Base-by-base conservation (phyloP, 495 filamentous ascomycete genomes). In the Cercophora samala region DNA sequence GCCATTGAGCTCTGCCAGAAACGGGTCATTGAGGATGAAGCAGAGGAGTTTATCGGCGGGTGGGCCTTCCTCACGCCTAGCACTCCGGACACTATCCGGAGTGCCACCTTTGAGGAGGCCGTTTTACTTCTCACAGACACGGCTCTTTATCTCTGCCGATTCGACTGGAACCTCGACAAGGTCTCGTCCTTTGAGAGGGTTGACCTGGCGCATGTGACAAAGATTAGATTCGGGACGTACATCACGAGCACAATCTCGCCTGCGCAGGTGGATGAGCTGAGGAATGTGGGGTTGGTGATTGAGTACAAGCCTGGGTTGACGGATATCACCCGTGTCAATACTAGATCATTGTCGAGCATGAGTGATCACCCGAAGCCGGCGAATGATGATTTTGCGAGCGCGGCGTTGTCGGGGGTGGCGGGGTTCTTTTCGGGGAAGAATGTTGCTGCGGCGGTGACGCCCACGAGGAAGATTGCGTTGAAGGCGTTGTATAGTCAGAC, bases 81-180 rank as follows among this genome's bases (percentile, higher is more conserved):
- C 15, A 60, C 61, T 11, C 87, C 87, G 4, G 90, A 91, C 9
- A 86, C 82, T 1, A 81, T 91, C 67, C 83, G 87, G 8, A 87
- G 89, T 59, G 89, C 86, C 1, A 89, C 91, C 0, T 90, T 97
- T 62, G 90, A 93, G 68, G 95, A 99, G 73, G 87, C 86, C 0
- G 90, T 97, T 1, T 82, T 97, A 1, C 82, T 99, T 2, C 82
- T 99, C 8, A 99, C 94, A 5, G 89, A 96, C 63, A 80, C 82
- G 5, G 93, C 92, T 2, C 75, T 97, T 5, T 99, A 97, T 72
- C 86, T 88, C 59, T 96, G 93, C 73, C 85, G 90, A 19, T 94
- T 97, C 69, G 93, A 97, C 77, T 97, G 92, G 90, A 89, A 89
- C 67, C 86, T 91, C 4, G 93, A 97, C 79, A 97, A 97, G 77